Evolutionary conservation across 441 rosid genomes (phyloP), one percentile per base, ranked within the genome.

Genomic region (Metrosideros polymorpha): DNA sequence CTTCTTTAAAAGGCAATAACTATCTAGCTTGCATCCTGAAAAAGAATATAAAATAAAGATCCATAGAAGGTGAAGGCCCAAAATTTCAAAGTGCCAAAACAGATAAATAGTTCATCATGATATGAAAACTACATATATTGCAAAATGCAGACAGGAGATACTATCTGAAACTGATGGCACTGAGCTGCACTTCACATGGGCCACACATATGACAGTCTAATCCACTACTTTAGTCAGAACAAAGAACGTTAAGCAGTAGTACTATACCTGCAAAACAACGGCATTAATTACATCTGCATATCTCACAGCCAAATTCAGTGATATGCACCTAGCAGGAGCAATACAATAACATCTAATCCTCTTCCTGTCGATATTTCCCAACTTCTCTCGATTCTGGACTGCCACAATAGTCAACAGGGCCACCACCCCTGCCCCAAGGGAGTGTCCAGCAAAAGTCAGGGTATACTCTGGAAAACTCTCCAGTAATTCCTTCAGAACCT

Each of bases 291-390:
- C 89, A 91, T 97, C 98, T 18, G 96, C 95, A 90, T 94, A 97
- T 86, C 97, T 93, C 82, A 97, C 98, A 0, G 98, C 99, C 92
- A 97, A 89, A 91, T 97, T 96, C 87, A 97, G 92, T 30, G 98
- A 95, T 93, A 94, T 89, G 86, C 99, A 97, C 89, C 98, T 93
- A 14, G 95, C 90, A 88, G 99, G 97, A 89, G 99, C 98, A 87
- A 95, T 86, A 49, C 95, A 95, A 87, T 91, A 95, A 89, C 99
- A 95, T 91, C 96, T 92, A 25, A 97, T 93, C 89, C 91, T 92
- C 88, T 92, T 95, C 88, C 99, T 92, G 84, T 93, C 97, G 10
- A 94, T 90, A 85, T 93, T 92, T 84, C 96, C 98, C 86, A 97
- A 89, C 87, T 90, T 94, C 85, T 76, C 88, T 61, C 88, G 92